Evolutionary conservation across 1,139 yeast genomes (phyloP).

Genomic region (Nakaseomyces bracarensis): DNA sequence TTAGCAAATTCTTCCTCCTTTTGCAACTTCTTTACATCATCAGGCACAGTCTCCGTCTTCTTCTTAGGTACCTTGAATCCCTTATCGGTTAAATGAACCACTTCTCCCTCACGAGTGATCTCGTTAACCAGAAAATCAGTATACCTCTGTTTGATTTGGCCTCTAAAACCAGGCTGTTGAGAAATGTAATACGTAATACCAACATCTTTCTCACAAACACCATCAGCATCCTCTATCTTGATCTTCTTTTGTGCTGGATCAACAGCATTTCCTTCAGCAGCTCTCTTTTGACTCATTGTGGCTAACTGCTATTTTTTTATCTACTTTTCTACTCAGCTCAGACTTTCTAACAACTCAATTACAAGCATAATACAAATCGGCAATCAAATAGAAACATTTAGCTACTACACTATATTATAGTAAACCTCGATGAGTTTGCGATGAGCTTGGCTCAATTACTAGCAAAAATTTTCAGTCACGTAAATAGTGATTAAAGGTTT

Average conservation of each 20-base stretch:
- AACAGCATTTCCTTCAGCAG: background rate
- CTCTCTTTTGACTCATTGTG: conserved; percentile 2
- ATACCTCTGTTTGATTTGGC: conserved; percentile 77
- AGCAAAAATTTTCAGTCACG: background rate
- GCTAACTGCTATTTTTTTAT: too few relatives aligned
- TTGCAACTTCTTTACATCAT: conserved; percentile 32
- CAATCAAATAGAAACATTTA: too few relatives aligned
- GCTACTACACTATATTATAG: too few relatives aligned
- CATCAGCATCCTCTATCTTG: conserved; percentile 10
- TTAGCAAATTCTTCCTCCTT: conserved; percentile 36
- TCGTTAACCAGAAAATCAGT: conserved; percentile 95
- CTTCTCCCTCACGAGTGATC: conserved; percentile 57
- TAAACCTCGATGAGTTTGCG: conserved; percentile 2
- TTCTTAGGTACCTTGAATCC: conserved; percentile 52
- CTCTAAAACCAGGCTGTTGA: conserved; percentile 56
- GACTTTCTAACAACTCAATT: background rate
- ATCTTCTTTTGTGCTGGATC: background rate
- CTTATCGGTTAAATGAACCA: conserved; percentile 64
- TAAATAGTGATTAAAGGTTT: background rate
- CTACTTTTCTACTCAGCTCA: background rate
- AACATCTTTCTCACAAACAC: conserved; percentile 56
- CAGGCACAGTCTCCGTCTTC: conserved; percentile 39
- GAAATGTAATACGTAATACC: conserved; percentile 73
- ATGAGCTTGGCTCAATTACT: conserved; percentile 1
- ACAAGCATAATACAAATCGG: background rate